Evolutionary conservation across 768 basidiomycete species (phyloP).

Genomic region (Termitomyces sp.): DNA sequence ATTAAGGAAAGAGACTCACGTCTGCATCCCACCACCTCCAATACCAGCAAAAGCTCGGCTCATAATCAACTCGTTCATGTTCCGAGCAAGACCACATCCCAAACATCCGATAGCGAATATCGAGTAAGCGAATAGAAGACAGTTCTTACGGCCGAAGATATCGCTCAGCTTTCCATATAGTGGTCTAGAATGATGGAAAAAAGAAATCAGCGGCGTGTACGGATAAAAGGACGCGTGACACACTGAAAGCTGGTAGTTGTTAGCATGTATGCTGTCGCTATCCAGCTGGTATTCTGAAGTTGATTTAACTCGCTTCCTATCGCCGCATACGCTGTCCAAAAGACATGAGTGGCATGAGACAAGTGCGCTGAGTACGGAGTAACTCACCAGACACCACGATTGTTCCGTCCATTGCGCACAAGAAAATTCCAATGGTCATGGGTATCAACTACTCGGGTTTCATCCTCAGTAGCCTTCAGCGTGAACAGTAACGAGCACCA

Average conservation of each 20-base stretch:
- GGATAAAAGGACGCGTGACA: slow-evolving; percentile 11
- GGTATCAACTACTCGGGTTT: slow-evolving; percentile 32
- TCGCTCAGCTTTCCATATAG: slow-evolving; percentile 64
- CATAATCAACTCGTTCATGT: slow-evolving; percentile 50
- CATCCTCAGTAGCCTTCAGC: neutral
- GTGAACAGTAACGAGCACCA: neutral
- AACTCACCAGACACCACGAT: slow-evolving; percentile 43
- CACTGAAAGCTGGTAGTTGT: slow-evolving; percentile 61
- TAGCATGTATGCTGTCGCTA: slow-evolving; percentile 60
- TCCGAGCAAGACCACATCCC: slow-evolving; percentile 48
- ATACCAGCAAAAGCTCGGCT: slow-evolving; percentile 55
- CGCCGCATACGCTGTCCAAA: slow-evolving; percentile 40
- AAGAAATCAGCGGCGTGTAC: neutral
- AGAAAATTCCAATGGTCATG: slow-evolving; percentile 44
- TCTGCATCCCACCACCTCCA: slow-evolving; percentile 61
- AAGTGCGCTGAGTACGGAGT: neutral
- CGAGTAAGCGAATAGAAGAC: slow-evolving; percentile 51
- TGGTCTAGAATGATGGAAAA: slow-evolving; percentile 32
- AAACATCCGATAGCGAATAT: slow-evolving; percentile 53
- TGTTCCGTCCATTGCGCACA: slow-evolving; percentile 46
- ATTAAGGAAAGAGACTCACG: slow-evolving; percentile 32
- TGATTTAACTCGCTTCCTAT: slow-evolving; percentile 59
- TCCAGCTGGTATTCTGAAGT: slow-evolving; percentile 65
- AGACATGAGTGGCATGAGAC: neutral
- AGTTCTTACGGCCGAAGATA: slow-evolving; percentile 59